A percentile compares a stretch with the other conserved stretches of the same genome.
Evolutionary conservation across 768 basidiomycete genomes (phyloP).

Genomic region (Royoungia palumana): DNA sequence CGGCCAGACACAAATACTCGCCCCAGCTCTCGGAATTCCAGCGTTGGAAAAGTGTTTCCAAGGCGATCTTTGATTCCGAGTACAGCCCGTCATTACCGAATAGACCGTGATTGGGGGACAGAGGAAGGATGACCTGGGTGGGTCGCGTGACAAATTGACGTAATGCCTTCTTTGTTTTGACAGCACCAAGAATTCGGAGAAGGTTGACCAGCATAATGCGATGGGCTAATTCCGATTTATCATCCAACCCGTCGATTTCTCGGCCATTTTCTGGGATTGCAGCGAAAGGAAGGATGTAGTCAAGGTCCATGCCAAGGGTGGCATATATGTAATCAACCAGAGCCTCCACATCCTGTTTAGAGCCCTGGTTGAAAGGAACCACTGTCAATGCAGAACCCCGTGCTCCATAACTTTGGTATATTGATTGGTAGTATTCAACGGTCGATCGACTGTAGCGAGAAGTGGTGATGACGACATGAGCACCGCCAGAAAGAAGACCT

Average conservation of each 20-base stretch:
- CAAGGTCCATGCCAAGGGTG: constrained; percentile 91
- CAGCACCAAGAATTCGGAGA: constrained; percentile 91
- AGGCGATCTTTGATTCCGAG: constrained; percentile 96
- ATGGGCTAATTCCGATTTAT: constrained; percentile 96
- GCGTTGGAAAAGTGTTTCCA: constrained; percentile 97
- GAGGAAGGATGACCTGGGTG: constrained; percentile 95
- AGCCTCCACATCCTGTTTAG: constrained; percentile 97
- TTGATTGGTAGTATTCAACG: constrained; percentile 97
- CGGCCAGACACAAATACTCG: constrained; percentile 95
- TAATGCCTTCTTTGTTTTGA: constrained; percentile 97
- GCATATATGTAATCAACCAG: constrained; percentile 98
- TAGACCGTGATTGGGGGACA: constrained; percentile 96
- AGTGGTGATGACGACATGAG: constrained; percentile 95
- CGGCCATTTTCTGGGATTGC: constrained; percentile 98
- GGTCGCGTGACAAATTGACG: constrained; percentile 96
- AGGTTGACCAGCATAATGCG: constrained; percentile 99
- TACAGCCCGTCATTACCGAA: constrained; percentile 98
- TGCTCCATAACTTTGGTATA: constrained; percentile 93
- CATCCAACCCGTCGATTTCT: constrained; percentile 95
- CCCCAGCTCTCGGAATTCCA: constrained; percentile 99
- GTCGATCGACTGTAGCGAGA: constrained; percentile 94
- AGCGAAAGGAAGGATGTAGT: constrained; percentile 98
- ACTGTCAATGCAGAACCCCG: constrained; percentile 96
- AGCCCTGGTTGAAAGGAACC: constrained; percentile 99
- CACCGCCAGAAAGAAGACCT: constrained; percentile 93